Evolutionary conservation across 495 filamentous ascomycete genomes (phyloP), one percentile per base, ranked within the genome.

Genomic region (Penicillium cinerascens): DNA sequence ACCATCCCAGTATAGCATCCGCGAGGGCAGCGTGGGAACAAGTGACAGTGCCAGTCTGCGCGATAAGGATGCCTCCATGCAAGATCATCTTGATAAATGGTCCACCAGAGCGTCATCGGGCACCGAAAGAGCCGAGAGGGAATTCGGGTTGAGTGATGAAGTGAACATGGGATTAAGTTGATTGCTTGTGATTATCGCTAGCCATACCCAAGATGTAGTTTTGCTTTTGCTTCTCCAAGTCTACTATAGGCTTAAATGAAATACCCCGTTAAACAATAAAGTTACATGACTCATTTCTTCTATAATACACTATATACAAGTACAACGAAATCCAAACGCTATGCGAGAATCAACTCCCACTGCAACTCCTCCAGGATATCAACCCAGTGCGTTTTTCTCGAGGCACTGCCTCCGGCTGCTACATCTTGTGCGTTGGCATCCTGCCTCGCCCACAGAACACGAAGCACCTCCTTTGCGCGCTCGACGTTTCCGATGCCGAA

Each of bases 131-230:
- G 70, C 69, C 37, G 69, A 75, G 58, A 45, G 76, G 44, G 67
- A 76, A 59, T 59, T 74, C 61, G 78, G 78, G 4, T 47, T 78
- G 27, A 74, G 76, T 13, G 78, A 81, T 59, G 78, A 81, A 45
- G 66, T 78, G 7, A 76, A 76, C 50, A 81, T 81, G 78, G 78
- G 71, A 17, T 54, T 81, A 54, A 79, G 78, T 54, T 81, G 67
- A 75, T 38, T 50, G 27, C 1, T 4, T 37, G 36, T 29, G 13
- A 33, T 13, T 29, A 42, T 47, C 20, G 37, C 44, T 54, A 17
- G 27, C 3, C 23, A 23, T 45, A 44, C 23, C 39, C 25, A 10
- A 20, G 15, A n/a, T 2, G 26, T 8, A 9, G 38, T 50, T 48
- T 25, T 15, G n/a, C 15, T 7, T 4, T 48, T 48, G 6, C 36